Evolutionary conservation across 1,139 yeast genomes (phyloP).

Genomic region (Hansenula sp.): DNA sequence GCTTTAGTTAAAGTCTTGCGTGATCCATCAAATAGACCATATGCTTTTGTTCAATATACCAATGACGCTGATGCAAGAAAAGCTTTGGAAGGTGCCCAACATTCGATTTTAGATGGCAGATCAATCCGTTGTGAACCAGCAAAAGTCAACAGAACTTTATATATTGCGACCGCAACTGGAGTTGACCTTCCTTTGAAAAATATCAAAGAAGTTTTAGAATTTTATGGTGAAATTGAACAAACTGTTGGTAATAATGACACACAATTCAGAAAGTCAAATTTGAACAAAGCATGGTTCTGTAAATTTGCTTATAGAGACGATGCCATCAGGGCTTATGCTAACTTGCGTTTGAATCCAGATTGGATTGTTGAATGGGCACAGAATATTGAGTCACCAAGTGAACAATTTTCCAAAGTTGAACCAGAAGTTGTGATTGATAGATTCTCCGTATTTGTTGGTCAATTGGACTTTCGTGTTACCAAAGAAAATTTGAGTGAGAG

Average conservation of each 20-base stretch:
- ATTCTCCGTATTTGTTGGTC: constrained; percentile 74
- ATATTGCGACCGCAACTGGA: constrained; percentile 37
- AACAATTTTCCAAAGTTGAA: constrained; percentile 10
- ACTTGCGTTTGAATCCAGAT: constrained; percentile 46
- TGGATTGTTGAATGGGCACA: constrained; percentile 83
- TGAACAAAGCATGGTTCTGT: constrained; percentile 63
- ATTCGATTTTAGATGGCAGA: constrained; percentile 67
- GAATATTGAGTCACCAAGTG: constrained; percentile 51
- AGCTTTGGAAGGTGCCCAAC: constrained; percentile 71
- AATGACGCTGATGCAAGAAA: constrained; percentile 64
- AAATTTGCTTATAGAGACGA: constrained; percentile 85
- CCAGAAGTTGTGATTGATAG: constrained; percentile 53
- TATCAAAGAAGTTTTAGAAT: constrained; percentile 37
- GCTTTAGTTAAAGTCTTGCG: constrained; percentile 80
- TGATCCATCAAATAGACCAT: constrained; percentile 81
- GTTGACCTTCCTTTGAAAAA: constrained; percentile 23
- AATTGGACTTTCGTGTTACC: constrained; percentile 51
- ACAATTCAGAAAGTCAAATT: constrained; percentile 30
- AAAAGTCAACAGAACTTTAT: constrained; percentile 82
- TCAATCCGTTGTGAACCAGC: constrained; percentile 86
- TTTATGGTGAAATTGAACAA: constrained; percentile 75
- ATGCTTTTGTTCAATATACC: constrained; percentile 88
- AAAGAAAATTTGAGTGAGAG: constrained; percentile 53
- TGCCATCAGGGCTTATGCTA: constrained; percentile 83
- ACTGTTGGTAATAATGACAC: constrained; percentile 47